Conservation (phyloP, 129 eudicot species). For the Flaveria linearis region DNA sequence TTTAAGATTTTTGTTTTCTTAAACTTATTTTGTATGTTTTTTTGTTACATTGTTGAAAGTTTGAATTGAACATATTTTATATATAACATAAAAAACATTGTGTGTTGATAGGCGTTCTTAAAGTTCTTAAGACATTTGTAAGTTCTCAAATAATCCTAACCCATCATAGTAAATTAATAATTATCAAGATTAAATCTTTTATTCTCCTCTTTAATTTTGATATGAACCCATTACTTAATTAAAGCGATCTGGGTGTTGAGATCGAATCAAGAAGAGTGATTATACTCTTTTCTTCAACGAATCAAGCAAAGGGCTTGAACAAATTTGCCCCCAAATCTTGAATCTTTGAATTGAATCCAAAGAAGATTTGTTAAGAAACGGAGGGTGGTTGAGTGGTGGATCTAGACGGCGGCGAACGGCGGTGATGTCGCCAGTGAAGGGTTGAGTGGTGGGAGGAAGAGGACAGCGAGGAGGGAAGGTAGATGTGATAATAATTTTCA, state of each 20-base stretch:
- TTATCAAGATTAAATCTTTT: too few relatives aligned
- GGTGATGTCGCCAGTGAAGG: constrained; percentile 2
- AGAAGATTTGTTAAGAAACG: not conserved
- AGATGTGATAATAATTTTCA: constrained; percentile 23
- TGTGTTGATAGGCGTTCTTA: too few relatives aligned
- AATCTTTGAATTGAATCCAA: not conserved
- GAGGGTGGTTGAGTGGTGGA: not conserved
- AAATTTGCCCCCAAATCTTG: not conserved
- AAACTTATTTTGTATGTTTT: too few relatives aligned
- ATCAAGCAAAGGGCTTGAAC: not conserved
- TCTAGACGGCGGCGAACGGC: not conserved
- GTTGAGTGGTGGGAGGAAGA: constrained; percentile 28
- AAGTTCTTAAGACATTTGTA: too few relatives aligned
- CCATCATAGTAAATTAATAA: too few relatives aligned
- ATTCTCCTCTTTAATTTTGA: too few relatives aligned
- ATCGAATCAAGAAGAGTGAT: not conserved
- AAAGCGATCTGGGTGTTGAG: not conserved
- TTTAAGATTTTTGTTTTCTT: too few relatives aligned
- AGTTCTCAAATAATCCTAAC: too few relatives aligned
- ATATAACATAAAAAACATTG: too few relatives aligned
- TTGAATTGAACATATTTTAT: too few relatives aligned
- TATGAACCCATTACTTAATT: too few relatives aligned
- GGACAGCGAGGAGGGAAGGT: constrained; percentile 28
- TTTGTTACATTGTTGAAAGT: not conserved
- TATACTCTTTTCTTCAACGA: not conserved